These are phyloP conservation scores for Ocimum tenuiflorum DNA, from an alignment of 257 asterid genomes.

Conservation along the genomic window DNA sequence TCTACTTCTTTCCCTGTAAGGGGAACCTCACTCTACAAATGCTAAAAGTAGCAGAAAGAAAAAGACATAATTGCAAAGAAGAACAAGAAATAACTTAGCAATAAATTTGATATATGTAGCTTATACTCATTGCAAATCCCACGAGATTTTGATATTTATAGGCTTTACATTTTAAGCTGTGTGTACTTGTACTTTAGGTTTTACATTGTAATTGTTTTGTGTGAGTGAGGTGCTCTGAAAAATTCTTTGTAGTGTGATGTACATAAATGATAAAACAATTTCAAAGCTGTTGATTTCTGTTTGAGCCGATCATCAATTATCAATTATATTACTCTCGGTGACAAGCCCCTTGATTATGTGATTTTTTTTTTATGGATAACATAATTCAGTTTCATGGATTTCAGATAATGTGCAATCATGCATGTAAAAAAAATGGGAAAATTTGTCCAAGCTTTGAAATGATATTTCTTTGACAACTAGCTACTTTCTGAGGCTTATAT, in stretches of 20 bases:
- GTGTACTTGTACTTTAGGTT: neutral
- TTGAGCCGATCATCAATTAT: too few relatives aligned
- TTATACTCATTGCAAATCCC: neutral
- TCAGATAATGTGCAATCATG: too few relatives aligned
- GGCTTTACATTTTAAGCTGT: neutral
- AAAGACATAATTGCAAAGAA: slow-evolving; percentile 11
- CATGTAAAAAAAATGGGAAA: too few relatives aligned
- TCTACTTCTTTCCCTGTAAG: slow-evolving; percentile 23
- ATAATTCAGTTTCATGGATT: too few relatives aligned
- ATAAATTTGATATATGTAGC: neutral
- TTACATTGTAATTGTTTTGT: neutral
- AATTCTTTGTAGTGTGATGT: neutral
- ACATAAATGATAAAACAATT: neutral
- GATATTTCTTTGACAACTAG: too few relatives aligned
- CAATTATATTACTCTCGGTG: too few relatives aligned
- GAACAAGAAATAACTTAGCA: slow-evolving; percentile 19
- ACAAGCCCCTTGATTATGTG: too few relatives aligned
- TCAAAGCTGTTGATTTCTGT: too few relatives aligned
- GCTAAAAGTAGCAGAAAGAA: slow-evolving; percentile 26
- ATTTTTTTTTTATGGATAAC: too few relatives aligned
- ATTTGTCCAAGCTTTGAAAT: too few relatives aligned
- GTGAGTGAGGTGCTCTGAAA: neutral
- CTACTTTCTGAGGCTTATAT: too few relatives aligned
- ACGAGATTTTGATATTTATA: neutral
- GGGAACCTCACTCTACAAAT: slow-evolving; percentile 28